These are phyloP conservation scores for Limnomonas spitsbergensis DNA, from an alignment of 139 green algal species.

Conservation along the genomic window DNA sequence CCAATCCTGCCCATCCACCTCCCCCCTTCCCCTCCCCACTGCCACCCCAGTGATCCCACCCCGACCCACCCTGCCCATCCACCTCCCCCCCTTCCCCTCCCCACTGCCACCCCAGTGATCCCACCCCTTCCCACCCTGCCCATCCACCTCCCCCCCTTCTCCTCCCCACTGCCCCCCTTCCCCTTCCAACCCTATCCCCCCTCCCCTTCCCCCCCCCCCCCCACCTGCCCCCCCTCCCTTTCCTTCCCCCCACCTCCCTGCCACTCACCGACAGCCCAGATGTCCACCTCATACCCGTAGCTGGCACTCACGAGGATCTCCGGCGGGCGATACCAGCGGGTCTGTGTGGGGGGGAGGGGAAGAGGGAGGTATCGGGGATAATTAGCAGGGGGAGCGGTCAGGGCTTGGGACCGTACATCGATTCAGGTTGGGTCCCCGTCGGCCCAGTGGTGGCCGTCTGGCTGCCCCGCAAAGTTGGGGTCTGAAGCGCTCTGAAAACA, in stretches of 20 bases:
- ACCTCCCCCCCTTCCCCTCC: no score
- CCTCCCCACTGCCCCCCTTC: no score
- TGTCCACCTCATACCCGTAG: constrained; percentile 67
- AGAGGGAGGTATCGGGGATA: background rate
- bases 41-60: no score
- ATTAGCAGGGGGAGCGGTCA: background rate
- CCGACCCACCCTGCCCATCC: no score
- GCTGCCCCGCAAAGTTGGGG: background rate
- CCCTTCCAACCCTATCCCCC: no score
- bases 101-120: no score
- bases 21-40: no score
- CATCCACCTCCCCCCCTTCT: no score
- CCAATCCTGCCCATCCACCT: no score
- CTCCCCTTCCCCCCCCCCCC: background rate
- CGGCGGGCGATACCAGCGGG: constrained; percentile 77
- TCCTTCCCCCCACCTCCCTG: background rate
- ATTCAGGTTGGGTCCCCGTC: background rate
- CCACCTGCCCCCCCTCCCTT: background rate
- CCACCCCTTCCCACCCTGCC: no score
- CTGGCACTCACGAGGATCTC: constrained; percentile 74
- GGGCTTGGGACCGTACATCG: background rate
- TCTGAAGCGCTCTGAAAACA: no score
- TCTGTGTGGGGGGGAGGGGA: constrained; percentile 28
- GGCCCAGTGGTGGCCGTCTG: background rate
- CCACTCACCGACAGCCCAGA: constrained; percentile 50